phyloP scores from a whole-genome alignment of 768 basidiomycete genomes.

The Sarcodon sp. region DNA sequence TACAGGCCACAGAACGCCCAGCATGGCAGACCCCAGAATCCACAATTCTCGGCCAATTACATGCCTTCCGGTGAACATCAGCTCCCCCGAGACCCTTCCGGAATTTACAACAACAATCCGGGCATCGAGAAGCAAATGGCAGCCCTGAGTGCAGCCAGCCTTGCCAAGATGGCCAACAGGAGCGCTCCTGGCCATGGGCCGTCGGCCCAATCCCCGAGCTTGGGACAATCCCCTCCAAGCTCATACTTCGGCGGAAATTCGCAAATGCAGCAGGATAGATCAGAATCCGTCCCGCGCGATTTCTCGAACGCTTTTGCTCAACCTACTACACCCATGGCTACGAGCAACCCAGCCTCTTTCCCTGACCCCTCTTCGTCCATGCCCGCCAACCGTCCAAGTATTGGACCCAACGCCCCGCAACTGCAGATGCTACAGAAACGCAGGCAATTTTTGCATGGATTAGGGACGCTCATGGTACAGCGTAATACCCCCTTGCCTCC shows the following conservation, averaged over 20 bases:
- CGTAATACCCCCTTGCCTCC: conserved; percentile 62
- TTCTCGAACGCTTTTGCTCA: conserved; percentile 14
- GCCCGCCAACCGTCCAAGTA: conserved; percentile 19
- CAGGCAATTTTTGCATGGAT: conserved; percentile 43
- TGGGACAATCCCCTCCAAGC: conserved; percentile 41
- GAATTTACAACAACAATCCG: conserved; percentile 45
- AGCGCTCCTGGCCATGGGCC: conserved; percentile 19
- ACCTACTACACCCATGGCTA: conserved; percentile 10
- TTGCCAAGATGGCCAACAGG: conserved; percentile 45
- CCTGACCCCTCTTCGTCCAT: conserved; percentile 17
- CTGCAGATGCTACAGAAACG: conserved; percentile 32
- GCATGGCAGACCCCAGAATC: too few species aligned
- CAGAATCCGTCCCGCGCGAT: conserved; percentile 7
- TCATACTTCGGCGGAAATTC: conserved; percentile 53
- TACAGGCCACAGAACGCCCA: too few species aligned
- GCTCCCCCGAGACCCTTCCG: conserved; percentile 2
- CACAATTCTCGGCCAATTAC: too few species aligned
- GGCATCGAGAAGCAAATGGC: conserved; percentile 74
- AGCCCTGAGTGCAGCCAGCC: conserved; percentile 51
- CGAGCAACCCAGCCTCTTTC: conserved; percentile 20
- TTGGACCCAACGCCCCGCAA: conserved; percentile 15
- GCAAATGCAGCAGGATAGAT: conserved; percentile 11
- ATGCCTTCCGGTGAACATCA: background rate
- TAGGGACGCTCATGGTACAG: conserved; percentile 46
- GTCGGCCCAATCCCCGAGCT: background rate